Percentiles rank a stretch among this genome's conserved stretches.
phyloP scores from a whole-genome alignment of 78 protist genomes.

The Tieghemostelium lacteum region DNA sequence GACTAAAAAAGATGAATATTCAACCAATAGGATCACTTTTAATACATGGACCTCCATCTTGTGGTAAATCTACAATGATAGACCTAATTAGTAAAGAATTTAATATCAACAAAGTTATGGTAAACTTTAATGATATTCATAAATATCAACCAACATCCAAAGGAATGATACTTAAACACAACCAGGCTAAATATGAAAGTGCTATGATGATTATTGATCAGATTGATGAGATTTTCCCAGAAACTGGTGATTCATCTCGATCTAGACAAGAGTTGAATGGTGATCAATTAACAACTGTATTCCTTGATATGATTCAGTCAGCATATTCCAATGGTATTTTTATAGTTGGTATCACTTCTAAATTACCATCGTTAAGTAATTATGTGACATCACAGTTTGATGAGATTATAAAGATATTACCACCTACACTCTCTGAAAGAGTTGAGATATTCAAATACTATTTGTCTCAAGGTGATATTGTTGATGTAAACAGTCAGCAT shows the following conservation, averaged over 20 bases:
- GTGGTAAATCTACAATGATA: conserved; percentile 40
- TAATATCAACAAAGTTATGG: neutral
- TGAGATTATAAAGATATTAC: conserved; percentile 44
- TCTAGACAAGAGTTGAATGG: neutral
- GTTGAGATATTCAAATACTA: conserved; percentile 31
- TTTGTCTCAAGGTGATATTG: neutral
- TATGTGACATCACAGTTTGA: conserved; percentile 19
- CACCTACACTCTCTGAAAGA: conserved; percentile 38
- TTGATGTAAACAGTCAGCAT: neutral
- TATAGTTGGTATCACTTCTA: conserved; percentile 46
- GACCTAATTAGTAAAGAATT: neutral
- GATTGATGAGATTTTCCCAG: conserved; percentile 63
- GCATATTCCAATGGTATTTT: conserved; percentile 1
- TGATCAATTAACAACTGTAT: neutral
- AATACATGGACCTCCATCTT: conserved; percentile 26
- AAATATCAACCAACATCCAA: conserved; percentile 33
- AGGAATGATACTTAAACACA: conserved; percentile 27
- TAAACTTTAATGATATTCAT: conserved; percentile 6
- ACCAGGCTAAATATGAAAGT: conserved; percentile 8
- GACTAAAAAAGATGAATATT: conserved; percentile 7
- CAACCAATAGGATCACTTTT: conserved; percentile 28
- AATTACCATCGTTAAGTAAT: neutral
- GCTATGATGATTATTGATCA: conserved; percentile 23
- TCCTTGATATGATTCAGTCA: conserved; percentile 14
- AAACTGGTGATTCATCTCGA: neutral